Evolutionary conservation across 345 rosid species (phyloP), one percentile per base, ranked within the genome.

Genomic region (Rubroshorea leprosula): DNA sequence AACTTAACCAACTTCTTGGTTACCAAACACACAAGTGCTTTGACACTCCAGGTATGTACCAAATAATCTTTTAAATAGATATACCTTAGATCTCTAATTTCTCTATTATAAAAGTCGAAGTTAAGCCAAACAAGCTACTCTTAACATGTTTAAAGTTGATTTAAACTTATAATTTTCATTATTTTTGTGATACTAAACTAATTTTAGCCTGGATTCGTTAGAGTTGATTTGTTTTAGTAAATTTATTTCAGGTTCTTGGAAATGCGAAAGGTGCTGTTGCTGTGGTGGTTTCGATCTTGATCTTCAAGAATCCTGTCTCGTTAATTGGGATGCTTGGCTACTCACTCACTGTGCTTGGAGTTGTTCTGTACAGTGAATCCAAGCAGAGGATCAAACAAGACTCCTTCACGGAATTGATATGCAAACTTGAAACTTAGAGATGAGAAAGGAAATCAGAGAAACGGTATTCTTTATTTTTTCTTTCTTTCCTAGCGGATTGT

Each of bases 231-330:
- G 41, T 35, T 10, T 35, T 35, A 6, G 41, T 35, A 13, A 35
- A 35, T 35, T 35, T 2, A 6, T 50, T 60, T 18, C 72, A 83
- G 86, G 90, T 81, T 52, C 63, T 81, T 27, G 86, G 90, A 24
- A 83, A 81, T 70, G 86, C 90, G 22, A 81, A 79, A 75, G 80
- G 84, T 0, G 84, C 81, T 1, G 84, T 83, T 17, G 84, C 83
- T 4, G 86, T 78, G 65, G 81, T 77, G 58, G 70, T 83, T 19
- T 81, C 86, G 1, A 78, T 81, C 49, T 65, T 81, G 24, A 71
- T 81, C 53, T 83, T 83, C 66, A 67, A 47, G 70, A 83, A 81
- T 50, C 86, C 86, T 14, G 78, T 81, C 25, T 78, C 86, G 1
- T 71, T 73, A 4, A 58, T 76, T 24, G 86, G 86, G 46, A 78